Evolutionary conservation across 2,329 filamentous ascomycete species (phyloP), one percentile per base, ranked within the genome.

Genomic region (Parastagonospora avenae): DNA sequence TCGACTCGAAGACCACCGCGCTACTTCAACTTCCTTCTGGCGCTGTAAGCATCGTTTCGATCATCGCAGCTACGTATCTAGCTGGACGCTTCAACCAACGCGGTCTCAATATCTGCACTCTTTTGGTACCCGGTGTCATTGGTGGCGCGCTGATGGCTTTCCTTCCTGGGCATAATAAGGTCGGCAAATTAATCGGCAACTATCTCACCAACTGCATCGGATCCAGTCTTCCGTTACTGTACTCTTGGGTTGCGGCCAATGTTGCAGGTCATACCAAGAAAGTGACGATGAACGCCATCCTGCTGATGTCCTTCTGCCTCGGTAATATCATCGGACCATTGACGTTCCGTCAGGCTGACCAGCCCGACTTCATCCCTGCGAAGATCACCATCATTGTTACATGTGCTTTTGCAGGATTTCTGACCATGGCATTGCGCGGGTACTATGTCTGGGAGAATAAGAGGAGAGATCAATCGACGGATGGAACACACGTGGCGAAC

Each of bases 231-330:
- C 66, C 71, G 0, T 58, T 68, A 7, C 59, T 67, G 0, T 67
- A 73, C 29, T 66, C 69, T 0, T 74, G 82, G 50, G 77, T 77
- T 36, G 80, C 79, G 0, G 78, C 78, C 32, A 82, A 83, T 57
- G 60, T 64, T 3, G 68, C 68, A 7, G 69, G 68, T 2, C 65
- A 72, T 35, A 72, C 68, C 8, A 72, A 72, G 56, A 70, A 87
- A 63, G 83, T 86, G 39, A 80, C 86, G 24, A 84, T 83, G n/a
- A 85, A 84, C 27, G 67, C 61, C 6, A 67, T 72, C 0, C 53
- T 74, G 7, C 74, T 74, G 49, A 68, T 74, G 55, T 78, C 77
- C 0, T 83, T 73, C 43, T 75, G 68, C 31, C 37, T 71, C 0
- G 71, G 71, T 1, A 79, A 78, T 42, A 75, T 79, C 42, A 69